A percentile compares a stretch with the other conserved stretches of the same genome.
Evolutionary conservation across 2,329 filamentous ascomycete genomes (phyloP).

Genomic region (Microsporum canis): DNA sequence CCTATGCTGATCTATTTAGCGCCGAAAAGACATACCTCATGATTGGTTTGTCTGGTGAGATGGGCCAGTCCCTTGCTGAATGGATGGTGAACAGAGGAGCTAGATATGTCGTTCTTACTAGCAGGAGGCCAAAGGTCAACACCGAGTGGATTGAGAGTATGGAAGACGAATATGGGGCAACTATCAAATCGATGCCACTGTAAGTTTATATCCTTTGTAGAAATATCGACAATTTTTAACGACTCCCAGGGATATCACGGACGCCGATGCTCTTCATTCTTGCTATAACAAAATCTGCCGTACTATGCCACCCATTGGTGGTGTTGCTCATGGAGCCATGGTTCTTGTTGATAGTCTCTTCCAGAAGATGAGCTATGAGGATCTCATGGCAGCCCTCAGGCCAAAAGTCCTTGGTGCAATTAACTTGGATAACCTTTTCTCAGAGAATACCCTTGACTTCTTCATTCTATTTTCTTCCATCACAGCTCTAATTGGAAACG

Average conservation of each 20-base stretch:
- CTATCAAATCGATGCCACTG: neutral
- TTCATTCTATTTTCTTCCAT: constrained; percentile 18
- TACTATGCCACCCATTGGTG: constrained; percentile 21
- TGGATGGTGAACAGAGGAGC: constrained; percentile 26
- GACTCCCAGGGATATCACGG: constrained; percentile 12
- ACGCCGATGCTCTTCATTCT: constrained; percentile 13
- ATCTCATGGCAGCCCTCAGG: constrained; percentile 21
- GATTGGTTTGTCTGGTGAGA: constrained; percentile 21
- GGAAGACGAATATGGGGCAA: neutral
- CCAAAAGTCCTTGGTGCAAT: constrained; percentile 34
- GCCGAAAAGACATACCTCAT: constrained; percentile 24
- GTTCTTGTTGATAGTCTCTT: constrained; percentile 29
- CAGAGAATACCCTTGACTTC: constrained; percentile 5
- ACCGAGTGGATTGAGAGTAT: constrained; percentile 12
- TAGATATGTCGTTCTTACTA: constrained; percentile 21
- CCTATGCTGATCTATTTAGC: neutral
- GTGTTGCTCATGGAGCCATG: constrained; percentile 25
- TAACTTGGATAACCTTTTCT: constrained; percentile 16
- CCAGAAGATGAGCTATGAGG: constrained; percentile 22
- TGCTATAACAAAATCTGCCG: neutral
- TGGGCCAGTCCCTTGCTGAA: constrained; percentile 22
- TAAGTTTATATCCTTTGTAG: neutral
- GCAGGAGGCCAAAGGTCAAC: constrained; percentile 21
- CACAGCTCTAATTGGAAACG: constrained; percentile 21
- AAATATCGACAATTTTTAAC: neutral